Evolutionary conservation across 768 basidiomycete genomes (phyloP).

Genomic region (Pilatotrama ljubarskyi): DNA sequence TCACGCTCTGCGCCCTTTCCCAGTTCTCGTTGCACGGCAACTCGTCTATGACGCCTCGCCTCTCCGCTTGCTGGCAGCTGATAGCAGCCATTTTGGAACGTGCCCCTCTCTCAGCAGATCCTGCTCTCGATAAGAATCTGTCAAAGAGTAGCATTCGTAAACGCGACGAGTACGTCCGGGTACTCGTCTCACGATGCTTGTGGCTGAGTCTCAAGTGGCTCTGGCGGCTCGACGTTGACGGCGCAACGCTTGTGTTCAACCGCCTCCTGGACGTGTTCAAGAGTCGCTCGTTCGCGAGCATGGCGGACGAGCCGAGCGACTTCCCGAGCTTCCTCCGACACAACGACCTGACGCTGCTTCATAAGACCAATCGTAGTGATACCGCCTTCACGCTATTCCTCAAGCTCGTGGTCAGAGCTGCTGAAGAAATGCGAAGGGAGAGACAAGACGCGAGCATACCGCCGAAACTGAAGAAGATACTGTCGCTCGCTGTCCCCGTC

Average conservation of each 20-base stretch:
- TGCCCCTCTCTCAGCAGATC: constrained; percentile 56
- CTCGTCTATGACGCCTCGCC: constrained; percentile 38
- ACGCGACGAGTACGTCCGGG: constrained; percentile 69
- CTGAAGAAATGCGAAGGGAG: constrained; percentile 33
- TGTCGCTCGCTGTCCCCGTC: constrained; percentile 72
- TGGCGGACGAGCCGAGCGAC: constrained; percentile 58
- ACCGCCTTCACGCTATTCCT: constrained; percentile 79
- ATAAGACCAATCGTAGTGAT: constrained; percentile 53
- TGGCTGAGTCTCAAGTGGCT: constrained; percentile 73
- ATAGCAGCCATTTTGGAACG: constrained; percentile 56
- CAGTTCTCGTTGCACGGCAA: constrained; percentile 70
- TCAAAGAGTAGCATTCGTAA: constrained; percentile 43
- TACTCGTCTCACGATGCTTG: constrained; percentile 72
- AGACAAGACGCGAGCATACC: constrained; percentile 30
- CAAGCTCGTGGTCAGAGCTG: constrained; percentile 75
- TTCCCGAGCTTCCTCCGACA: constrained; percentile 72
- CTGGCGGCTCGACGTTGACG: constrained; percentile 64
- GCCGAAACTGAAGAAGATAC: constrained; percentile 60
- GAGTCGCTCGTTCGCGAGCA: constrained; percentile 72
- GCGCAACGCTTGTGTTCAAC: constrained; percentile 58
- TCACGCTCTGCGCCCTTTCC: constrained; percentile 70
- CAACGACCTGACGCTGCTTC: constrained; percentile 54
- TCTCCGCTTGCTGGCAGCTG: constrained; percentile 67
- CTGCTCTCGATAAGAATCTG: constrained; percentile 41
- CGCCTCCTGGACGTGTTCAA: constrained; percentile 73